Base-by-base conservation (phyloP, 23 red algal species). In the Rhodosorus marinus region DNA sequence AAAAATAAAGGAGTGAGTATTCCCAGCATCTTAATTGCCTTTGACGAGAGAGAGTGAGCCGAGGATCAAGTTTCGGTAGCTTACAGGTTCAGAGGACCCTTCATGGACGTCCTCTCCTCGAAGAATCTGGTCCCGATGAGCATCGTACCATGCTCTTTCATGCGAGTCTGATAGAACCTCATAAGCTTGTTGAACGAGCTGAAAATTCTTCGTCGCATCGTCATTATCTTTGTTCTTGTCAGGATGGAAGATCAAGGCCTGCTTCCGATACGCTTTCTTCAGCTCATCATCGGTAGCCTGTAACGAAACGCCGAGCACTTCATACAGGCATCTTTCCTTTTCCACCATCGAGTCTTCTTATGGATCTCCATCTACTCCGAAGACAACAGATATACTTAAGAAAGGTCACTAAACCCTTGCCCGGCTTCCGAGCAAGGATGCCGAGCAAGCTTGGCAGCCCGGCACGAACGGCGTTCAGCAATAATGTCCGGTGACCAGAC, bases 131-230 rank as follows among this genome's bases (percentile, higher is more conserved):
- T 80, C 55, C 24, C 81, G 80, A 38, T 98, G 90, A 23, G 46
- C 62, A 51, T 98, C 90, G 57, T 98, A 98, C 90, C 90, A 98
- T 14, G 78, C 72, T 23, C 90, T 71, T 54, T 98, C 90, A 27
- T 98, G 74, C 21, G 73, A 43, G 46, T 98, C 90, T 0, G 90
- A 98, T 28, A 98, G 23, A 25, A 98, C 90, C 22, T 31, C 41
- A 51, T 98, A 98, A 1, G 90, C 90, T 41, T 82, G 64, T 24
- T 75, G 72, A 0, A 98, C 21, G 55, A 55, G 58, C 57, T 98
- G 75, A 49, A 98, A 98, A 7, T 21, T 42, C 38, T 72, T 73
- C 11, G 63, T 66, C 3, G 90, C 90, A 26, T 29, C 78, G 8
- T 73, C 56, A 28, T 51, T 52, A 30, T 57, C 55, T 17, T 67